Base-by-base conservation (phyloP, 2,329 filamentous ascomycete genomes). In the Clonostachys byssicola region DNA sequence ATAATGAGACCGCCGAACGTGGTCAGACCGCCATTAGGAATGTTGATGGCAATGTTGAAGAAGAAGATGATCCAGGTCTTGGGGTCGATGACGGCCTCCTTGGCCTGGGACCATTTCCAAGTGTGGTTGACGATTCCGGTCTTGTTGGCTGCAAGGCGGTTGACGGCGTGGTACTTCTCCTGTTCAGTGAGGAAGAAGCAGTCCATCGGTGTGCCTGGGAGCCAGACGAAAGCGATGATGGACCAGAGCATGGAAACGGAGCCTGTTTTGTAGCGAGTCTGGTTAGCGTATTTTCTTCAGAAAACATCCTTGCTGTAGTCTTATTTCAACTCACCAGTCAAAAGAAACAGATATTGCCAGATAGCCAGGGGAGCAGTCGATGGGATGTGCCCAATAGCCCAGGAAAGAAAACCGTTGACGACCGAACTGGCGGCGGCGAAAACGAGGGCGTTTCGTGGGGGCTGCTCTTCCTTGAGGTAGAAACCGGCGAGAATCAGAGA, bases 91-190 rank as follows among this genome's bases (percentile, higher is more conserved):
- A 80, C 55, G 40, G 73, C 75, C 57, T 81, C 76, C 8, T 60
- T 45, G 36, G 67, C 61, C 57, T 81, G 78, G 7, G 69, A 61
- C 66, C 70, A 71, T 41, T 67, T 67, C 65, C 71, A 78, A 9
- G 55, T 56, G 12, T 67, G 64, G 13, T 71, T 68, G 35, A 72
- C 66, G 43, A 57, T 35, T 17, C 57, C 49, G 40, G 62, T 50
- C 23, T 46, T 45, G 56, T 90, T 90, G 20, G 78, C 70, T 1
- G 84, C 71, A 20, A 90, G 78, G 2, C 86, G 75, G 52, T 86
- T 84, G 40, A 89, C 68, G 0, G 83, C 85, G 39, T 86, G 69
- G 0, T 80, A 60, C 3, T 80, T 77, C 49, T 90, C 86, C 46
- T 79, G 72, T 48, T 83, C 74, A 33, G 67, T 83, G 34, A 90